Conservation (phyloP, 345 rosid species). For the Hirschfeldia incana region DNA sequence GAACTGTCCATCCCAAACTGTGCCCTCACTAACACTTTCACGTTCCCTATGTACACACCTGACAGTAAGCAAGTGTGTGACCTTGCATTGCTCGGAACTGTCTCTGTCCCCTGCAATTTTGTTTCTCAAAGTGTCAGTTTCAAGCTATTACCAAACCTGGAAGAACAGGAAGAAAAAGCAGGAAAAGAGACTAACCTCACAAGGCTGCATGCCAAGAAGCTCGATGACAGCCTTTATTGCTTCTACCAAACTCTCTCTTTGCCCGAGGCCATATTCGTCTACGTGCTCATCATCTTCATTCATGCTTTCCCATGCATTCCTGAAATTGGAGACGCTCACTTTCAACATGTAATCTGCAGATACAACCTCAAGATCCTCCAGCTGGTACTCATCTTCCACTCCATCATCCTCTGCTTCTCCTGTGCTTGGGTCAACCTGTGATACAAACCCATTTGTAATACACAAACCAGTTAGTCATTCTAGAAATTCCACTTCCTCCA, state of each 20-base stretch:
- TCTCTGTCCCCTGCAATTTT: constrained; percentile 75
- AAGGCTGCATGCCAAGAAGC: constrained; percentile 99
- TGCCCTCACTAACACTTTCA: constrained; percentile 72
- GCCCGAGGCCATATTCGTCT: constrained; percentile 97
- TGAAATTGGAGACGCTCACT: constrained; percentile 88
- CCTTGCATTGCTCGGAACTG: constrained; percentile 80
- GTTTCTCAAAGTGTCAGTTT: constrained; percentile 18
- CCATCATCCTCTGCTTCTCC: constrained; percentile 97
- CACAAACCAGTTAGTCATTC: background rate
- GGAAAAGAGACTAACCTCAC: constrained; percentile 62
- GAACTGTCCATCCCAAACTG: constrained; percentile 85
- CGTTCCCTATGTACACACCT: constrained; percentile 87
- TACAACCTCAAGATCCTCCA: constrained; percentile 95
- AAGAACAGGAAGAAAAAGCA: background rate
- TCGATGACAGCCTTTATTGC: constrained; percentile 80
- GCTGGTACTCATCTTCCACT: constrained; percentile 95
- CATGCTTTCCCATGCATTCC: constrained; percentile 97
- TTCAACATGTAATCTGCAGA: constrained; percentile 88
- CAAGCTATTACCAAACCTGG: background rate
- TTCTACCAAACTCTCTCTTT: constrained; percentile 82
- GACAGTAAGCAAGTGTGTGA: constrained; percentile 88
- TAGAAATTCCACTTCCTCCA: background rate
- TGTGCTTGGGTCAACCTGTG: constrained; percentile 84
- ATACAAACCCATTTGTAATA: background rate
- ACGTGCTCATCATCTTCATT: constrained; percentile 73